Percentiles rank a stretch among this genome's conserved stretches.
These are phyloP conservation scores for Bacterosira constricta DNA, from an alignment of 108 stramenopile species.

Conservation along the genomic window DNA sequence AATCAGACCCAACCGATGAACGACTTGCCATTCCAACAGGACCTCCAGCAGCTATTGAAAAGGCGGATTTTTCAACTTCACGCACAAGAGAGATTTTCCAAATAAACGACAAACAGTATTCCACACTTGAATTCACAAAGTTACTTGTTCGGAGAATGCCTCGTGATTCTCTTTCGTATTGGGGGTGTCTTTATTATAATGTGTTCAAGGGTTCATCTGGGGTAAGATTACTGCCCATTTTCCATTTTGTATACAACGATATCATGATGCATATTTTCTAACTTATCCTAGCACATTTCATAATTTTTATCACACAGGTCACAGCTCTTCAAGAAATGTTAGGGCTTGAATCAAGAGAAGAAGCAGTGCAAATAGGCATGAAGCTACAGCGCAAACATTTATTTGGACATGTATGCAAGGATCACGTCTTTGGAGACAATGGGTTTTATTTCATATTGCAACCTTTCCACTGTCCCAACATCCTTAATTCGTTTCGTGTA, in stretches of 20 bases:
- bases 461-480: slow-evolving; percentile 37
- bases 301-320: slow-evolving; percentile 15
- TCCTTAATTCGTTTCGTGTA: slow-evolving; percentile 60
- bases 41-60: slow-evolving; percentile 15
- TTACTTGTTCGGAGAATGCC: slow-evolving; percentile 41
- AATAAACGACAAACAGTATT: slow-evolving; percentile 39
- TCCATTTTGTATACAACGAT: too few species aligned
- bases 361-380: slow-evolving; percentile 41
- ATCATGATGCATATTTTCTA: background rate
- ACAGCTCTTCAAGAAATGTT: slow-evolving; percentile 22
- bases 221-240: slow-evolving; percentile 13
- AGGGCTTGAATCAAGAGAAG: slow-evolving; percentile 19
- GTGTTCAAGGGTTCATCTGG: slow-evolving; percentile 44
- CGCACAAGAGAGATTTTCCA: slow-evolving; percentile 18
- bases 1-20: slow-evolving; percentile 26
- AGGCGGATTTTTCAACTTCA: slow-evolving; percentile 20
- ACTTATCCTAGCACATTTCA: background rate
- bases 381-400: slow-evolving; percentile 34
- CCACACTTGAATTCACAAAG: slow-evolving; percentile 49
- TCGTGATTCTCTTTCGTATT: slow-evolving; percentile 11
- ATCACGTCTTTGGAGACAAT: slow-evolving; percentile 46
- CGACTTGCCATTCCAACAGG: slow-evolving; percentile 28
- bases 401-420: slow-evolving; percentile 36
- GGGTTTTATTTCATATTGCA: slow-evolving; percentile 49
- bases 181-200: slow-evolving; percentile 30